Evolutionary conservation across 176 grass and related monocot genomes (phyloP), one percentile per base, ranked within the genome.

Genomic region (Stipa capillata): DNA sequence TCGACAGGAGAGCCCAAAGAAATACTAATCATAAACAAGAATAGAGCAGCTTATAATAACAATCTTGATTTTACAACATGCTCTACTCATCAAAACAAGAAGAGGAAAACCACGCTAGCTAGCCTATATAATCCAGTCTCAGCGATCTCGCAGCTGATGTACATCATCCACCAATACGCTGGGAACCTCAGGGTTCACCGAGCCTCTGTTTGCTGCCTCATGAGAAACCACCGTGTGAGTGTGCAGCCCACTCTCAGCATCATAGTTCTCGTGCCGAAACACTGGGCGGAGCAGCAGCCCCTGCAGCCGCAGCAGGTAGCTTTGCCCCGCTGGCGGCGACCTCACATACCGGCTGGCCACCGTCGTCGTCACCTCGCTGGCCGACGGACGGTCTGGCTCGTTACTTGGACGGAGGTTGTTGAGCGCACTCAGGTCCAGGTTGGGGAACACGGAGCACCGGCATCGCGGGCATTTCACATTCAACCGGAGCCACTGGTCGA

Each of bases 381-480:
- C 77, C 1, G 87, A 79, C 0, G 91, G 90, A 24, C 67, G 82
- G 29, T 97, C 94, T 0, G 72, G 69, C 24, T 91, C 87, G 2
- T 59, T 70, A 5, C 72, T 75, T 6, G 96, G 29, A 7, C 88
- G 88, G 54, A 99, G 82, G 39, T 90, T 92, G 57, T 94, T 90
- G 25, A 99, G 84, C 7, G 97, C 96, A 14, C 96, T 98, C 37
- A 98, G 60, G 76, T 98, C 96, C 1, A 98, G 83, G 76, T 98
- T 99, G 53, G 97, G 97, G 79, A 99, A 99, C 11, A 99, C 97
- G 0, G 97, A 99, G 64, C 92, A 99, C 20, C 97, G 78, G 73
- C 97, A 99, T 51, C 96, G 87, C 1, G 96, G 96, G 65, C 96
- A 98, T 41, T 98, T 98, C 31, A 98, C 90, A 15, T 98, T 98